Percentiles rank a stretch among this genome's conserved stretches.
Conservation (phyloP, 495 filamentous ascomycete genomes). For the Aspergillus hancockii region DNA sequence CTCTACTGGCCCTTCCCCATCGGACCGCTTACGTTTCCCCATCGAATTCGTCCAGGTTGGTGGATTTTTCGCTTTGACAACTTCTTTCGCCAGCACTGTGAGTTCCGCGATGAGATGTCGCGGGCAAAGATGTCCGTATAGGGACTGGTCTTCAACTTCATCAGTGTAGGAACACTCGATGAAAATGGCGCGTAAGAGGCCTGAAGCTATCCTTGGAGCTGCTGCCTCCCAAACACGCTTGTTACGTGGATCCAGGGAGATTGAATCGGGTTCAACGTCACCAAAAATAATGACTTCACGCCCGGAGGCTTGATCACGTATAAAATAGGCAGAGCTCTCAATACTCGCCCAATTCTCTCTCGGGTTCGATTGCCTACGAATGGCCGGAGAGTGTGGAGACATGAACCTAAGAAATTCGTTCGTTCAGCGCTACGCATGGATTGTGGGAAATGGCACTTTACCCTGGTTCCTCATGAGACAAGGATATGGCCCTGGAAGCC, state of each 20-base stretch:
- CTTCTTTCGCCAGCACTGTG: constrained; percentile 64
- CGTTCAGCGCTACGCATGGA: background rate
- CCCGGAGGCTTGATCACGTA: constrained; percentile 67
- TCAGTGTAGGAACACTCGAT: constrained; percentile 95
- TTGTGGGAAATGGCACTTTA: background rate
- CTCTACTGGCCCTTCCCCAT: background rate
- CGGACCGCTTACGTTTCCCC: constrained; percentile 36
- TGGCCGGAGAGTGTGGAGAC: background rate
- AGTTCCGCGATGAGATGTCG: constrained; percentile 79
- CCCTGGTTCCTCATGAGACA: background rate
- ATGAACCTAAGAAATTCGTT: background rate
- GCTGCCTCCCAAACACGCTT: constrained; percentile 78
- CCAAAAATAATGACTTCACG: constrained; percentile 89
- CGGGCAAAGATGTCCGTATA: constrained; percentile 89
- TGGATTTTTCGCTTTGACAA: constrained; percentile 37
- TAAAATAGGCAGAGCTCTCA: constrained; percentile 90
- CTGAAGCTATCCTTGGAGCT: constrained; percentile 73
- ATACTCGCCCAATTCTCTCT: constrained; percentile 29
- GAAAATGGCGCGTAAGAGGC: constrained; percentile 74
- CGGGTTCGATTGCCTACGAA: background rate
- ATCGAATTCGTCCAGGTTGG: background rate
- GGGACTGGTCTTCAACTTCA: constrained; percentile 64
- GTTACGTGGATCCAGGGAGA: constrained; percentile 81
- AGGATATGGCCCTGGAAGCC: background rate
- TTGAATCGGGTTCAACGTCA: constrained; percentile 88